phyloP scores from a whole-genome alignment of 192 early-diverging fungal genomes.

The Umbelopsis isabellina region DNA sequence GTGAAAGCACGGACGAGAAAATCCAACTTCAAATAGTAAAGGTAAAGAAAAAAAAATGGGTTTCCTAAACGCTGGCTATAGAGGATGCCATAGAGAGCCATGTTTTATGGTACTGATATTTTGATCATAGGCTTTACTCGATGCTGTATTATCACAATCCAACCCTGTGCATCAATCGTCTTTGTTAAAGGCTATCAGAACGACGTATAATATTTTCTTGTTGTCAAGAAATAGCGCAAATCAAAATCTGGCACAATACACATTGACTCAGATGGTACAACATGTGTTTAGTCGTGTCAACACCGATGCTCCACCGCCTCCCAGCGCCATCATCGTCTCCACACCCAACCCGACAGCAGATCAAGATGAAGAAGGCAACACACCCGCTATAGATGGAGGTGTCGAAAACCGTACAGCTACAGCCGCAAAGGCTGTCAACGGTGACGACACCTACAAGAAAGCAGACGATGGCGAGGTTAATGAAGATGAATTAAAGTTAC shows the following conservation, averaged over 20 bases:
- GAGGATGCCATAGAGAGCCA: no score
- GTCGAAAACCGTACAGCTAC: background rate
- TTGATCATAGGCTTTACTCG: slow-evolving; percentile 69
- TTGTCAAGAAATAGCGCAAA: slow-evolving; percentile 69
- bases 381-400: background rate
- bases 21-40: slow-evolving; percentile 93
- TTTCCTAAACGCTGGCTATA: no score
- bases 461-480: background rate
- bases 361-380: slow-evolving; percentile 1
- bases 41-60: no score
- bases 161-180: slow-evolving; percentile 73
- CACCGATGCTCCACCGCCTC: slow-evolving; percentile 3
- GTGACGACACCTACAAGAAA: background rate
- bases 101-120: background rate
- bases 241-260: slow-evolving; percentile 87
- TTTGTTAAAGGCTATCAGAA: slow-evolving; percentile 80
- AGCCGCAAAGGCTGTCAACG: slow-evolving; percentile 4
- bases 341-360: background rate
- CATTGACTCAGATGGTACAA: slow-evolving; percentile 88
- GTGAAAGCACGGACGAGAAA: slow-evolving; percentile 80
- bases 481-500: slow-evolving; percentile 1
- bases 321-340: slow-evolving; percentile 9
- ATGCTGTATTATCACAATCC: slow-evolving; percentile 72
- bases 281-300: slow-evolving; percentile 77
- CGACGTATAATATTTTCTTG: slow-evolving; percentile 88